Conservation (phyloP, 371 early-diverging fungal species). For the Blakeslea trispora region DNA sequence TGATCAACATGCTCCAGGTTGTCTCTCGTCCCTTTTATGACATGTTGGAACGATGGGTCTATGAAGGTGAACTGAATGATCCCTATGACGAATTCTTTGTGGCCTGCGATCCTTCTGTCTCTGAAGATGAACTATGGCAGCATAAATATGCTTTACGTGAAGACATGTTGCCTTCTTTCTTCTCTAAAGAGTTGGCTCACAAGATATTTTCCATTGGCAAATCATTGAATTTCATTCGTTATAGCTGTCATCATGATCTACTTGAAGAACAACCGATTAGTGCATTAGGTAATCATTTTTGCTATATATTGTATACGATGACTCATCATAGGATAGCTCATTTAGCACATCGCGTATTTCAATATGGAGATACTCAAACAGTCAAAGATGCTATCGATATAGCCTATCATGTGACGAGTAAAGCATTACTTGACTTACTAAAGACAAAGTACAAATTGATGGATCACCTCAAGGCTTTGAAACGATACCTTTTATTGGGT, state of each 20-base stretch:
- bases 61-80: conserved; percentile 92
- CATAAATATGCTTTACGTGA: conserved; percentile 70
- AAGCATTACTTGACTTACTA: conserved; percentile 71
- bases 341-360: conserved; percentile 42
- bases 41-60: conserved; percentile 92
- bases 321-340: background rate
- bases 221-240: conserved; percentile 90
- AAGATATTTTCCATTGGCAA: conserved; percentile 95
- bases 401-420: conserved; percentile 73
- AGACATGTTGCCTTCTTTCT: conserved; percentile 86
- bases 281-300: background rate
- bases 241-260: conserved; percentile 75
- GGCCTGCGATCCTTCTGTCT: conserved; percentile 49
- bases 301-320: too few species aligned
- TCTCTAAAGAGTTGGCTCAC: conserved; percentile 73
- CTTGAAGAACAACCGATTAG: conserved; percentile 29
- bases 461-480: conserved; percentile 86
- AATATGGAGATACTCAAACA: conserved; percentile 72
- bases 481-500: conserved; percentile 87
- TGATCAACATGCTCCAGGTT: conserved; percentile 75
- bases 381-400: conserved; percentile 77
- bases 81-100: conserved; percentile 95
- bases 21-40: conserved; percentile 87
- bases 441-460: conserved; percentile 76
- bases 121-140: conserved; percentile 81